These are phyloP conservation scores for Potentilla sterilis DNA, from an alignment of 306 rosid genomes.

Conservation along the genomic window DNA sequence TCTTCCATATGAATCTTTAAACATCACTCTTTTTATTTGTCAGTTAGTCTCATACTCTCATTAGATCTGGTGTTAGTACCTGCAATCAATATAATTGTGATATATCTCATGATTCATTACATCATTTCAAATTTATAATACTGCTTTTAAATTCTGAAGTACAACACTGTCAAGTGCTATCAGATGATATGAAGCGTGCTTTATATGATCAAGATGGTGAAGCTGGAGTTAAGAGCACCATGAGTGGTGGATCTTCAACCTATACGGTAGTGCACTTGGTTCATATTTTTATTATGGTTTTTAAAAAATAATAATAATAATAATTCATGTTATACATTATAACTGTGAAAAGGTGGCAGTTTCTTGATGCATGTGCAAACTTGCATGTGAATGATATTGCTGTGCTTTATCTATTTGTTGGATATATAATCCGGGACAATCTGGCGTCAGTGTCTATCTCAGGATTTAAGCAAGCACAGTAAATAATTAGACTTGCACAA, in stretches of 20 bases:
- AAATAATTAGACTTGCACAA: not conserved
- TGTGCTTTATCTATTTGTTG: not conserved
- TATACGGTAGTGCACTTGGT: slow-evolving; percentile 62
- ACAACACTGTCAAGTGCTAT: slow-evolving; percentile 83
- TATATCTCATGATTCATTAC: slow-evolving; percentile 10
- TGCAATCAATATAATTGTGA: not conserved
- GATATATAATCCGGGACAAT: not conserved
- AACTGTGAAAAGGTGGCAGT: slow-evolving; percentile 7
- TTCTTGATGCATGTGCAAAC: slow-evolving; percentile 16
- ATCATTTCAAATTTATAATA: slow-evolving; percentile 33
- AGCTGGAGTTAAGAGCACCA: slow-evolving; percentile 87
- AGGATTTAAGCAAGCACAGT: not conserved
- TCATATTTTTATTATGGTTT: not conserved
- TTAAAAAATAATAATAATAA: no score
- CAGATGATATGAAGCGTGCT: slow-evolving; percentile 97
- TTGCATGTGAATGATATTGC: slow-evolving; percentile 3
- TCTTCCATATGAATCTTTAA: no score
- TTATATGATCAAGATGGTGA: slow-evolving; percentile 95
- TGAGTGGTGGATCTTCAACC: slow-evolving; percentile 86
- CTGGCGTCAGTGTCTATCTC: not conserved
- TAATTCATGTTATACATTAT: not conserved
- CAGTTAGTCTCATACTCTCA: not conserved
- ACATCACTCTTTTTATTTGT: not conserved
- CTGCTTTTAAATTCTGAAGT: slow-evolving; percentile 69
- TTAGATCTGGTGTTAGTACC: not conserved